Base-by-base conservation (phyloP, 805 yeast species). In the Blastobotrys muscicola region DNA sequence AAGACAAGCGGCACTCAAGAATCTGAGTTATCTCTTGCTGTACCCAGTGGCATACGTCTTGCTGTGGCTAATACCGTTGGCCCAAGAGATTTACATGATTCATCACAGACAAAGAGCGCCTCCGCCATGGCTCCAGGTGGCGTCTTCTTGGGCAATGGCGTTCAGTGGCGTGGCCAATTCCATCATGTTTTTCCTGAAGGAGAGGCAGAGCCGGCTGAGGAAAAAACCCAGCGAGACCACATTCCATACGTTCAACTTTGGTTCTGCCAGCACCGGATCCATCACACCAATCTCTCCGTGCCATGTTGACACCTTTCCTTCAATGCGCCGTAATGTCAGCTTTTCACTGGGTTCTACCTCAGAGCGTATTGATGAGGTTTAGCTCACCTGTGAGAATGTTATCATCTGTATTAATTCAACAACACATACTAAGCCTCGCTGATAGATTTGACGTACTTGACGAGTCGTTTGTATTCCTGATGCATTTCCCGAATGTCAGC, bases 21-120 rank as follows among this genome's bases (percentile, higher is more conserved):
- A 86, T 60, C 76, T 85, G 72, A 78, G 78, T 52, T 70, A 81
- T 16, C 77, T 87, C 40, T 85, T 87, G 61, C 68, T 87, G 37
- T 87, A 87, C 59, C 97, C 97, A 3, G 65, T 82, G 34, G 80
- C 94, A 1, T 87, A 85, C 60, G 69, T 85, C 47, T 66, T 82
- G 15, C 61, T 86, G 37, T 87, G 97, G 97, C 56, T 81, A 12
- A 78, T 83, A 52, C 96, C 96, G 1, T 72, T 85, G 45, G 70
- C 81, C 5, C 67, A 75, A 31, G 82, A 82, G 52, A 68, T 76
- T 4, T 20, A 20, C 26, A 20, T 20, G 26, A 20, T 20, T 4
- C 26, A 20, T 6, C 6, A 6, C 26, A 20, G 26, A 20, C 26
- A 20, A 20, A 4, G 26, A 20, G 26, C 6, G 4, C 26, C 26